Evolutionary conservation across 345 rosid genomes (phyloP), one percentile per base, ranked within the genome.

Genomic region (Eucalyptus urophylla): DNA sequence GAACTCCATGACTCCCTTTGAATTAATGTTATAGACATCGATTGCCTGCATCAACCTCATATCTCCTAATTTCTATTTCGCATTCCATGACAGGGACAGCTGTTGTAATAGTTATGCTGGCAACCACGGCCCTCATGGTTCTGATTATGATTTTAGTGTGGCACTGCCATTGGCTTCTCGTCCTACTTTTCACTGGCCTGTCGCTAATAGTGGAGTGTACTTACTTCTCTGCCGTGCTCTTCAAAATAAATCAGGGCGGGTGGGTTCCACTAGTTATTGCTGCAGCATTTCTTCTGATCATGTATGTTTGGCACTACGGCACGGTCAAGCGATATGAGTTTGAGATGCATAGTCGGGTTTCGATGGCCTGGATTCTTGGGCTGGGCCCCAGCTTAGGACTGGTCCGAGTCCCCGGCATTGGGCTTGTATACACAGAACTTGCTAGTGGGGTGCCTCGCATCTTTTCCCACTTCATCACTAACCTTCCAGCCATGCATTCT

Each of bases 311-410:
- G 98, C 96, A 96, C 91, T 96, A 95, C 44, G 97, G 95, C 81
- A 94, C 97, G 5, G 90, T 95, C 90, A 96, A 94, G 88, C 94
- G 95, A 21, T 96, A 96, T 19, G 97, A 96, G 94, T 95, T 96
- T 83, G 97, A 96, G 93, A 92, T 95, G 94, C 95, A 96, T 49
- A 94, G 97, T 62, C 94, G 89, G 91, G 96, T 96, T 44, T 96
- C 98, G 29, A 94, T 96, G 97, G 95, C 97, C 19, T 96, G 98
- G 98, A 93, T 96, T 80, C 94, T 96, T 5, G 97, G 98, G 45
- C 96, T 96, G n/a, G 98, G 98, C 65, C 98, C 98, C 33, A 96
- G 97, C 90, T 92, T 96, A 33, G 97, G 98, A 80, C 95, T 96
- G n/a, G 97, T 96, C n/a, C 94, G 97, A 69, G 98, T 96, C 86